phyloP scores from a whole-genome alignment of 768 basidiomycete genomes.

The Panus rudis region DNA sequence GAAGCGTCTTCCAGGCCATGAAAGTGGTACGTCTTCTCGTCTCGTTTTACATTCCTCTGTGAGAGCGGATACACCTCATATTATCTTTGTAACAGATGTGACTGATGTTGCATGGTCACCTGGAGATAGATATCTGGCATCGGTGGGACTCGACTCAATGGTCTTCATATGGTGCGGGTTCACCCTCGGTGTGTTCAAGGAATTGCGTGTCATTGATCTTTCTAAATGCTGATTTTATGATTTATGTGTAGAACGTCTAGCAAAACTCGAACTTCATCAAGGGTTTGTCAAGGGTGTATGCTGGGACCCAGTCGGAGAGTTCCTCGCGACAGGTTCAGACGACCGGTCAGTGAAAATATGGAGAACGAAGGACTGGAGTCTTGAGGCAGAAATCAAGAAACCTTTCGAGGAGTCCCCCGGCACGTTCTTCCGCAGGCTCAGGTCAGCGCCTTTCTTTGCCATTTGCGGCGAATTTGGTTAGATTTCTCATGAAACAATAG shows the following conservation, averaged over 20 bases:
- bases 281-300: slow-evolving; percentile 99
- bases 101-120: slow-evolving; percentile 95
- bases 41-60: neutral
- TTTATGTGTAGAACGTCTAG: slow-evolving; percentile 57
- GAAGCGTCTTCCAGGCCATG: slow-evolving; percentile 87
- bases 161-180: slow-evolving; percentile 93
- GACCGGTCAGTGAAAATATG: slow-evolving; percentile 96
- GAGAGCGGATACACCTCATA: slow-evolving; percentile 2
- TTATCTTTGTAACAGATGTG: slow-evolving; percentile 72
- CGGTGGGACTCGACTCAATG: slow-evolving; percentile 86
- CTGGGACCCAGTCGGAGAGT: slow-evolving; percentile 98
- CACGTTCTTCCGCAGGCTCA: slow-evolving; percentile 88
- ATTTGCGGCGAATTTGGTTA: too few species aligned
- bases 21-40: slow-evolving; percentile 62
- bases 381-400: slow-evolving; percentile 79
- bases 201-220: neutral
- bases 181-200: slow-evolving; percentile 60
- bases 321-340: slow-evolving; percentile 95
- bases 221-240: neutral
- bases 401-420: slow-evolving; percentile 93
- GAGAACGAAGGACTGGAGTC: slow-evolving; percentile 87
- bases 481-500: slow-evolving; percentile 33
- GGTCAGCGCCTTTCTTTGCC: slow-evolving; percentile 35
- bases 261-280: slow-evolving; percentile 81
- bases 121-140: slow-evolving; percentile 86